Evolutionary conservation across 345 rosid genomes (phyloP).

Genomic region (Linum trigynum): DNA sequence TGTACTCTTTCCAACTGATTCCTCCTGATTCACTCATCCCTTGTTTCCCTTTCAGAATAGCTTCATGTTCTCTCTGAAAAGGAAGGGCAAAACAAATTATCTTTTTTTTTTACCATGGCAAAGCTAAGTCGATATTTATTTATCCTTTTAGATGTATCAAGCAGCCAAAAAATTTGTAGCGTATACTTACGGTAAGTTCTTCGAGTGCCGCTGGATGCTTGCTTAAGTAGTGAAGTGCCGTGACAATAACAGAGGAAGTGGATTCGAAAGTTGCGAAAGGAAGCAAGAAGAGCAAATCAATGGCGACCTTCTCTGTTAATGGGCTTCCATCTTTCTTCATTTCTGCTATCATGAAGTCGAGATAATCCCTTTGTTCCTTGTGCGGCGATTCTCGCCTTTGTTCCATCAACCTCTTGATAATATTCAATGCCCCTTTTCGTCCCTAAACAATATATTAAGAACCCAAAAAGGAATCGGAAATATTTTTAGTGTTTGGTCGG

Average conservation of each 20-base stretch:
- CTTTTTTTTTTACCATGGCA: too few relatives aligned
- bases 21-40: background rate
- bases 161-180: too few relatives aligned
- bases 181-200: background rate
- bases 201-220: background rate
- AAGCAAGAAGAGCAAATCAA: background rate
- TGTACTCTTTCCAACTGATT: conserved; percentile 40
- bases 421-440: background rate
- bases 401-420: background rate
- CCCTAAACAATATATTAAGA: background rate
- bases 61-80: conserved; percentile 31
- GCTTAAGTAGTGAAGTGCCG: background rate
- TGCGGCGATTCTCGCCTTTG: background rate
- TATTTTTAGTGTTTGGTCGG: too few relatives aligned
- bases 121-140: too few relatives aligned
- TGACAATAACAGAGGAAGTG: background rate
- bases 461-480: too few relatives aligned
- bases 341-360: background rate
- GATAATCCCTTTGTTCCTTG: background rate
- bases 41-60: conserved; percentile 16
- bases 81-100: too few relatives aligned
- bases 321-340: background rate
- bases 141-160: too few relatives aligned
- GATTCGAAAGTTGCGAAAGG: background rate
- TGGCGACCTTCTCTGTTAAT: background rate